Percentiles rank a stretch among this genome's conserved stretches.
These are phyloP conservation scores for Trichoderma guizhouense DNA, from an alignment of 2,329 filamentous ascomycete genomes.

Conservation along the genomic window DNA sequence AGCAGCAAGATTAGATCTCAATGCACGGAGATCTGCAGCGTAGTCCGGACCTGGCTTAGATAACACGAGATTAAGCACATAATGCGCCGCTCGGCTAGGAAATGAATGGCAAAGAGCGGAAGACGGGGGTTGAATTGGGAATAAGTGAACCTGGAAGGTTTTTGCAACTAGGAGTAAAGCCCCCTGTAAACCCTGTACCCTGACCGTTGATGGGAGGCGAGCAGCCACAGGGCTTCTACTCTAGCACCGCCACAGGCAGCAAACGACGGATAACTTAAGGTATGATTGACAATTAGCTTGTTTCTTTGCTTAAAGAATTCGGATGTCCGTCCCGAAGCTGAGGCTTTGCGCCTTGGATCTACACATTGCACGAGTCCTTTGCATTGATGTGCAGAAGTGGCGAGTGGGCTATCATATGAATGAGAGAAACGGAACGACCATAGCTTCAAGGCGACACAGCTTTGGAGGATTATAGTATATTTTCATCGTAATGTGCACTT, in stretches of 20 bases:
- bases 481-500: background rate
- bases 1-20: conserved; percentile 10
- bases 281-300: background rate
- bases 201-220: background rate
- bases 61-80: background rate
- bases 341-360: background rate
- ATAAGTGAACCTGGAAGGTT: background rate
- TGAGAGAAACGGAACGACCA: background rate
- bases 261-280: background rate
- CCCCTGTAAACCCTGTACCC: background rate
- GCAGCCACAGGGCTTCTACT: background rate
- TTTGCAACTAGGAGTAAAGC: background rate
- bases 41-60: background rate
- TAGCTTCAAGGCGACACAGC: background rate
- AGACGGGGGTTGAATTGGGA: background rate
- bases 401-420: background rate
- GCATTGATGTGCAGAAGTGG: background rate
- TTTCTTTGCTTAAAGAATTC: background rate
- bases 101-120: background rate
- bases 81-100: background rate
- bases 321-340: background rate
- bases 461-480: background rate
- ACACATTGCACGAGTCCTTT: background rate
- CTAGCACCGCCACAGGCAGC: conserved; percentile 1
- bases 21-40: conserved; percentile 8